A percentile compares a stretch with the other conserved stretches of the same genome.
Conservation (phyloP, 2,329 filamentous ascomycete species). For the Colletotrichum sp. region DNA sequence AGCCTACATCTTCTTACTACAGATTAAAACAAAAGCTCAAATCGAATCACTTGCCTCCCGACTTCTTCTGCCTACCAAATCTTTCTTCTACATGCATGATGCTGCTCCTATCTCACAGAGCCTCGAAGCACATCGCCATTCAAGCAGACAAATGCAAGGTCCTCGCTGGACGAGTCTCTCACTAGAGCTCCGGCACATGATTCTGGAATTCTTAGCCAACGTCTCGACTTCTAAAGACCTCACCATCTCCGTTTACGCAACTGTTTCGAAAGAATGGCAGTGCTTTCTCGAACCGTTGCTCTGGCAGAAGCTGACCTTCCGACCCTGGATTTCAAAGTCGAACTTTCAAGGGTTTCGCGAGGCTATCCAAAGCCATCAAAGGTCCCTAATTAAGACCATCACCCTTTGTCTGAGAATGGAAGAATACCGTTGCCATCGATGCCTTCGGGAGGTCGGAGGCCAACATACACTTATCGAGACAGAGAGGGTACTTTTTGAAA, state of each 20-base stretch:
- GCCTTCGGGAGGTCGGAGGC: not conserved
- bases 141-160: not conserved
- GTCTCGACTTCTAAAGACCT: not conserved
- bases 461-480: not conserved
- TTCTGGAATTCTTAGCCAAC: not conserved
- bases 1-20: not conserved
- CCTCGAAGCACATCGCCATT: not conserved
- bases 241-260: not conserved
- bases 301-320: not conserved
- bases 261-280: constrained; percentile 3
- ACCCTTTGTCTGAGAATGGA: not conserved
- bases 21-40: not conserved
- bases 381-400: not conserved
- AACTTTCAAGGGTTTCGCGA: not conserved
- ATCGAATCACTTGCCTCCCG: not conserved
- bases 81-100: not conserved
- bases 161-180: not conserved
- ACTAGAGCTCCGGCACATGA: not conserved
- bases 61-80: not conserved
- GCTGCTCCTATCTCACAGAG: not conserved
- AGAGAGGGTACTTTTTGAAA: not conserved
- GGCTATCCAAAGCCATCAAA: not conserved
- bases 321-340: not conserved
- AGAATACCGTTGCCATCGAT: not conserved
- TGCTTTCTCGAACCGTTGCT: not conserved